Base-by-base conservation (phyloP, 805 yeast species). In the Yarrowia hollandica region DNA sequence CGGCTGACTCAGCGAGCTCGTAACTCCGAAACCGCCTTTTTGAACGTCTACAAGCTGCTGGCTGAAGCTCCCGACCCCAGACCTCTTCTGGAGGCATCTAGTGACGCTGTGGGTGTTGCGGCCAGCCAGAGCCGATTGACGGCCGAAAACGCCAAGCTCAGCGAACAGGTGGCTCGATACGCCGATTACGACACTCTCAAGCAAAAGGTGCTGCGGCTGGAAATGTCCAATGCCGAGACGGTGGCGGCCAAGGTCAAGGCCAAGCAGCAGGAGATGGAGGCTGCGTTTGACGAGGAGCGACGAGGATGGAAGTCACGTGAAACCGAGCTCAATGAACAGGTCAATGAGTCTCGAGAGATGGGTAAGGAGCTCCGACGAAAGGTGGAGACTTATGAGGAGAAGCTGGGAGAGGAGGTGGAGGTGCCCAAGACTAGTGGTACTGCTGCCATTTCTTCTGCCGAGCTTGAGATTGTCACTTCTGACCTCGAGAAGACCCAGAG, bases 21-120 rank as follows among this genome's bases (percentile, higher is more conserved):
- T 68, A 75, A 71, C 42, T 82, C 88, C 1, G 98, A 94, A 67
- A 75, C 79, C 34, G 78, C 83, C 26, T 86, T 94, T 67, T 81
- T 90, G 69, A 82, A 84, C 16, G 76, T 88, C 19, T 92, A 92
- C 74, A 76, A 88, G 60, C 76, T 82, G 14, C 74, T 92, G 5
- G 88, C 90, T 5, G 96, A 91, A 69, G 91, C 95, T 0, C 97
- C 97, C 0, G 97, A 92, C 73, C 98, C 98, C 1, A 82, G 79
- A 62, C 95, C 96, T 4, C 71, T 91, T 38, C 73, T 92, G 60
- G 87, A 86, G 65, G 79, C 83, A 34, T 82, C 91, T 1, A 68
- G 87, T 23, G 88, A 84, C 52, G 80, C 88, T 5, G 81, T 86
- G 7, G 71, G 78, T 3, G 79, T 80, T 16, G 75, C 79, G 1